These are phyloP conservation scores for Sporopachydermia lactativora DNA, from an alignment of 805 yeast genomes.

Conservation along the genomic window DNA sequence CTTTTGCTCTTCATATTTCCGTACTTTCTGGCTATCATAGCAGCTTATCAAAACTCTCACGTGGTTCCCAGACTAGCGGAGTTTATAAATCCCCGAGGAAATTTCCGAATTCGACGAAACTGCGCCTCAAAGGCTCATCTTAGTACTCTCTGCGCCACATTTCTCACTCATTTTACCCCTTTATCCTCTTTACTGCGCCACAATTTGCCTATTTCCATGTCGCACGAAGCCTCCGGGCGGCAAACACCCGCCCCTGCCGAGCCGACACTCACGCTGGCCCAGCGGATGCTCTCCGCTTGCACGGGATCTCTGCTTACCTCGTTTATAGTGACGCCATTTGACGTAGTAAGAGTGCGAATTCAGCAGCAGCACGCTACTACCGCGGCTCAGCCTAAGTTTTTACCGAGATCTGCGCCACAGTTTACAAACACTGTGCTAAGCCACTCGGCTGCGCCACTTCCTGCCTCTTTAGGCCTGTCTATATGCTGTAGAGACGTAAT, in stretches of 20 bases:
- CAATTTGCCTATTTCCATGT: neutral
- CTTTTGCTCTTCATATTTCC: no score
- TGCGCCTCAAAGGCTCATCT: no score
- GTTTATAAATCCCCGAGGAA: no score
- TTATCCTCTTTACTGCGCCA: no score
- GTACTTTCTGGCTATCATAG: no score
- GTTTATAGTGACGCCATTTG: slow-evolving; percentile 24
- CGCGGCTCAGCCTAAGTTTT: slow-evolving; percentile 13
- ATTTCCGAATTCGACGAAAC: no score
- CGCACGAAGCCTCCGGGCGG: neutral
- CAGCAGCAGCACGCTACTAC: slow-evolving; percentile 22
- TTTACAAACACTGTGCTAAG: no score
- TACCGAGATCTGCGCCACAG: slow-evolving; percentile 22
- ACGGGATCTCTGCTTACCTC: slow-evolving; percentile 27
- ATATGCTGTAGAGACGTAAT: slow-evolving; percentile 25
- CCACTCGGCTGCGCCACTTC: no score
- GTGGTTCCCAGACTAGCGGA: no score
- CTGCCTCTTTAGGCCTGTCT: slow-evolving; percentile 21
- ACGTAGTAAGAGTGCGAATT: slow-evolving; percentile 27
- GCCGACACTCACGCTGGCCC: slow-evolving; percentile 11
- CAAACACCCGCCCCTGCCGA: slow-evolving; percentile 2
- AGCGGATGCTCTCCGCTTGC: slow-evolving; percentile 25
- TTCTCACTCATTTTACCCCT: no score
- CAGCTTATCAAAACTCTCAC: no score
- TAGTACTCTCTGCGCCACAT: no score